Percentiles rank a stretch among this genome's conserved stretches.
Evolutionary conservation across 2,329 filamentous ascomycete genomes (phyloP).

Genomic region (Myotisia sp.): DNA sequence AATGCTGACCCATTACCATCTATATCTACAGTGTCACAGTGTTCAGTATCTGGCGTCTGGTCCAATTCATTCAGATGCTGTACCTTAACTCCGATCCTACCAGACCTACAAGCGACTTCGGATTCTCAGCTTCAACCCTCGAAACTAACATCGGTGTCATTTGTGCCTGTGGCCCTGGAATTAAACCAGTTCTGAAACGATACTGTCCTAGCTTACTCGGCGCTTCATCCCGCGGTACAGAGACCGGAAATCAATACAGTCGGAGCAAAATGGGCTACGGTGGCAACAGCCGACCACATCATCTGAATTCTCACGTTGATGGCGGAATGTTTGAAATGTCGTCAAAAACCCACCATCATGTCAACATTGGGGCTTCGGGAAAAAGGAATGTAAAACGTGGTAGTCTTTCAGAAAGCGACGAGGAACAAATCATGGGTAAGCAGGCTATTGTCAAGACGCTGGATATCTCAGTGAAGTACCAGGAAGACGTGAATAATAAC

Average conservation of each 20-base stretch:
- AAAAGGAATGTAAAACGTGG: neutral
- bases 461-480: neutral
- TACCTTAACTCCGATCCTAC: slow-evolving; percentile 5
- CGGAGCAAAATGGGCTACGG: neutral
- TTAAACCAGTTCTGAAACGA: slow-evolving; percentile 15
- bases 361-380: neutral
- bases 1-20: too few species aligned
- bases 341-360: too few species aligned
- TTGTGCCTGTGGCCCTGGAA: slow-evolving; percentile 18
- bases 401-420: slow-evolving; percentile 1
- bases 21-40: slow-evolving; percentile 17
- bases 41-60: slow-evolving; percentile 19
- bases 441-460: neutral
- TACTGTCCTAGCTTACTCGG: slow-evolving; percentile 6
- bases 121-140: slow-evolving; percentile 20
- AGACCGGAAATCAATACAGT: neutral
- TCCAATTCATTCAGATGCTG: slow-evolving; percentile 16
- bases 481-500: neutral
- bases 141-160: slow-evolving; percentile 20
- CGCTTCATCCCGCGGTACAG: slow-evolving; percentile 2
- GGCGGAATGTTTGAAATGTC: neutral
- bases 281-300: neutral
- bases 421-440: neutral
- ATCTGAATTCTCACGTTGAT: too few species aligned
- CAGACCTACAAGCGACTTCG: too few species aligned